Conservation (phyloP, 164 flowering plant genomes). For the Nymphaea thermarum region DNA sequence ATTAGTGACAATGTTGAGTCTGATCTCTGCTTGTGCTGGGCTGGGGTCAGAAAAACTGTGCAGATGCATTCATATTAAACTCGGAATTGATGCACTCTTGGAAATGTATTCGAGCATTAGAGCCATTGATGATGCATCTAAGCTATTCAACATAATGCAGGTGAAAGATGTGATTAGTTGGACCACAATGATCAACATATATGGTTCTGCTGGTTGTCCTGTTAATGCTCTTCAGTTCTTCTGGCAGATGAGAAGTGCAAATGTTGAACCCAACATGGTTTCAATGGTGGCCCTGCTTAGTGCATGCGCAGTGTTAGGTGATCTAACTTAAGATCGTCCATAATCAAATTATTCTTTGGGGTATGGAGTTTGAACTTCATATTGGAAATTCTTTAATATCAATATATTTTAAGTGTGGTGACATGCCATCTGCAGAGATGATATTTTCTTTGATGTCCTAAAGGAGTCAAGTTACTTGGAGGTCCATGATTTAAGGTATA, state of each 20-base stretch:
- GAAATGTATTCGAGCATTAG: conserved; percentile 25
- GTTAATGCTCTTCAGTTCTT: conserved; percentile 17
- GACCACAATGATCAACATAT: conserved; percentile 27
- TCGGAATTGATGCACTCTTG: conserved; percentile 18
- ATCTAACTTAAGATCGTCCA: too few relatives aligned
- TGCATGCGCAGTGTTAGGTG: too few relatives aligned
- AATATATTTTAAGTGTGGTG: too few relatives aligned
- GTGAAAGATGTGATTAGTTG: conserved; percentile 27
- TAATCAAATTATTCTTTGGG: too few relatives aligned
- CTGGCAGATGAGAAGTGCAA: conserved; percentile 12
- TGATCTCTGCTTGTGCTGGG: conserved; percentile 13
- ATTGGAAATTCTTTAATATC: too few relatives aligned
- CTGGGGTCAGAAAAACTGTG: conserved; percentile 11
- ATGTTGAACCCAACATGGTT: conserved; percentile 13
- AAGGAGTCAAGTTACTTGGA: too few relatives aligned
- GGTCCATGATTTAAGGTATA: too few relatives aligned
- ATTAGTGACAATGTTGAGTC: conserved; percentile 18
- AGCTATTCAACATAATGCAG: conserved; percentile 18
- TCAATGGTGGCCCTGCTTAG: too few relatives aligned
- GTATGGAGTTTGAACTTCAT: too few relatives aligned
- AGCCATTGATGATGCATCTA: conserved; percentile 15
- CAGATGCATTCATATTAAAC: conserved; percentile 18
- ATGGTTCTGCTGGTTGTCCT: conserved; percentile 14
- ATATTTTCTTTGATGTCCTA: too few relatives aligned
- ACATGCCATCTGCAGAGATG: too few relatives aligned